phyloP scores from a whole-genome alignment of 306 rosid species.

The Malus orientalis region DNA sequence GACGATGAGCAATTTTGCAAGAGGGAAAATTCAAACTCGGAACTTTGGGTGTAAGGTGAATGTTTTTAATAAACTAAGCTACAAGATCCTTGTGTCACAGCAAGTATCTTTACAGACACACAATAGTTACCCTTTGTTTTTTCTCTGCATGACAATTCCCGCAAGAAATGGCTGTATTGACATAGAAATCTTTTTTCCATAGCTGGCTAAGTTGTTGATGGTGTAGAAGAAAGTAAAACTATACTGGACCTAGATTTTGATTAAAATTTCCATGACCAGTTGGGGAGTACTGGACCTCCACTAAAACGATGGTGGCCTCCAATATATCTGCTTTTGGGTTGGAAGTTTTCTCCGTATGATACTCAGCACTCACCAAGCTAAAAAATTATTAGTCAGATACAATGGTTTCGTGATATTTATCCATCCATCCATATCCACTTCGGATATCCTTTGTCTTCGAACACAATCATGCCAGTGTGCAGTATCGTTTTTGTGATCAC shows the following conservation, averaged over 20 bases:
- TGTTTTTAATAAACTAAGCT: no score
- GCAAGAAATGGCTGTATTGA: slow-evolving; percentile 18
- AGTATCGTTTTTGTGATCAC: neutral
- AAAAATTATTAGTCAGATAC: neutral
- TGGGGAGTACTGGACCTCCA: neutral
- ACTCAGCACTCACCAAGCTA: neutral
- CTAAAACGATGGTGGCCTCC: slow-evolving; percentile 15
- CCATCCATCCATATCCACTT: neutral
- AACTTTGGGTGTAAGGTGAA: neutral
- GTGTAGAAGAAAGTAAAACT: slow-evolving; percentile 23
- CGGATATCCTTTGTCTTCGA: neutral
- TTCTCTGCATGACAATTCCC: slow-evolving; percentile 7
- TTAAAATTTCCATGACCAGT: slow-evolving; percentile 11
- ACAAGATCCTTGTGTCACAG: neutral
- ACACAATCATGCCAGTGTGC: neutral
- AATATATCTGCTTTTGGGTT: slow-evolving; percentile 16
- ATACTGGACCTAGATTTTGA: slow-evolving; percentile 13
- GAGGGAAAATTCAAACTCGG: neutral
- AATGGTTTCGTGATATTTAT: neutral
- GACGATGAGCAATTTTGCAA: neutral
- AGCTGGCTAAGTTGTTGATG: slow-evolving; percentile 23
- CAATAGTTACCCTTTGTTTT: neutral
- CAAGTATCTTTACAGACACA: neutral
- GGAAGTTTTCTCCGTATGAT: slow-evolving; percentile 11
- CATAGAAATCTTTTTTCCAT: slow-evolving; percentile 9